Percentiles rank a stretch among this genome's conserved stretches.
These are phyloP conservation scores for Fonsecaea pedrosoi DNA, from an alignment of 2,329 filamentous ascomycete species.

Conservation along the genomic window DNA sequence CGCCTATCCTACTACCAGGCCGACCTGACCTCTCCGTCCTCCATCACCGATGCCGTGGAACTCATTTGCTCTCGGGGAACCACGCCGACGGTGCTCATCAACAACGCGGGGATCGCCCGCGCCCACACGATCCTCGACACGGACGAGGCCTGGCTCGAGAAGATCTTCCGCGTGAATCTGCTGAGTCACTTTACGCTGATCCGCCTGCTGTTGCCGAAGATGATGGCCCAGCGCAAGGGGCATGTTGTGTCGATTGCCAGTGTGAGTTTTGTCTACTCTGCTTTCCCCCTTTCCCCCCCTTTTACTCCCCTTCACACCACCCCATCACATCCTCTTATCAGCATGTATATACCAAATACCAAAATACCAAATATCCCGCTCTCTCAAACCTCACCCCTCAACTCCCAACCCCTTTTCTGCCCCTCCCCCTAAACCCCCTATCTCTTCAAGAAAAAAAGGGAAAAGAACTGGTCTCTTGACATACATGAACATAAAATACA, in stretches of 20 bases:
- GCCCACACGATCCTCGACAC: constrained; percentile 68
- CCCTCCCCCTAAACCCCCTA: too few relatives aligned
- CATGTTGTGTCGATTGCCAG: constrained; percentile 74
- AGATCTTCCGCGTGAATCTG: constrained; percentile 75
- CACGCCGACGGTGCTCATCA: constrained; percentile 72
- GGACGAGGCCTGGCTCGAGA: constrained; percentile 65
- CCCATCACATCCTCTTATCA: too few relatives aligned
- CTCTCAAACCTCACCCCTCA: too few relatives aligned
- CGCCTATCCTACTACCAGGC: constrained; percentile 27
- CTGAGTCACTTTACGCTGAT: constrained; percentile 70
- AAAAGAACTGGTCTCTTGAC: too few relatives aligned
- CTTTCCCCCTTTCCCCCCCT: not conserved
- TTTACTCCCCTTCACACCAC: too few relatives aligned
- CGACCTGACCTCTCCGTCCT: constrained; percentile 68
- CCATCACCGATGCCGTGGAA: constrained; percentile 61
- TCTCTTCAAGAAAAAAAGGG: too few relatives aligned
- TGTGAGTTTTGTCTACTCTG: not conserved
- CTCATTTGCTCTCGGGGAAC: constrained; percentile 56
- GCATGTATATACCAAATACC: too few relatives aligned
- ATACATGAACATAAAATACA: not conserved
- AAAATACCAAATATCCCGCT: too few relatives aligned
- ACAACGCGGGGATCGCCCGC: constrained; percentile 69
- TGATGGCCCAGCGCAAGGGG: constrained; percentile 70
- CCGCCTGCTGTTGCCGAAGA: constrained; percentile 70
- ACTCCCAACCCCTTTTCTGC: too few relatives aligned